Conservation (phyloP, 1,139 yeast genomes). For the Candida neerlandica region DNA sequence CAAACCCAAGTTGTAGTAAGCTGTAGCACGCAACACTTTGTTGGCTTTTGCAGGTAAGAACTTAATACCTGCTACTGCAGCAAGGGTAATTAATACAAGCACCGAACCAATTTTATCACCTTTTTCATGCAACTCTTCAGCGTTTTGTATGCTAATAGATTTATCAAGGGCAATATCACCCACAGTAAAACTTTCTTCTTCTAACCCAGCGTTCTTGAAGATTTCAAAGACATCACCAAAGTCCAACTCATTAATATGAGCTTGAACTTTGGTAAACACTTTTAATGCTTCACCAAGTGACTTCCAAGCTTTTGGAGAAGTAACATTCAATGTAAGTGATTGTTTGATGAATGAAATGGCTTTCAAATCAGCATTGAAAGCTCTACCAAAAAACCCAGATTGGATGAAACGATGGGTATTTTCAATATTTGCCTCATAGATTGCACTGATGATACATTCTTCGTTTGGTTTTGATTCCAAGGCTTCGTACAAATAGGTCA, state of each 20-base stretch:
- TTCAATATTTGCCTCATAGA: conserved; percentile 58
- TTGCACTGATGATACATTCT: conserved; percentile 56
- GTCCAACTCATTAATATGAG: conserved; percentile 46
- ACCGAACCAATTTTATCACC: conserved; percentile 25
- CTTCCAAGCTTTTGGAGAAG: conserved; percentile 58
- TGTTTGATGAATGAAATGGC: conserved; percentile 54
- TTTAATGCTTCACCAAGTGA: conserved; percentile 51
- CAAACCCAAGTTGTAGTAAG: conserved; percentile 71
- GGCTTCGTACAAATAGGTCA: conserved; percentile 38
- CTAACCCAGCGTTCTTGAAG: conserved; percentile 19
- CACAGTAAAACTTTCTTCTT: conserved; percentile 2
- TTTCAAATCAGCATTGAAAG: conserved; percentile 38
- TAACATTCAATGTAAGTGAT: conserved; percentile 37
- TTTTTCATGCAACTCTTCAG: conserved; percentile 14
- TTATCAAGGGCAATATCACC: conserved; percentile 12
- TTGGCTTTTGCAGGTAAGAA: conserved; percentile 37
- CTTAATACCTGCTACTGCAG: conserved; percentile 31
- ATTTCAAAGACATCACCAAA: conserved; percentile 38
- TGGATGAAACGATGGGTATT: conserved; percentile 54
- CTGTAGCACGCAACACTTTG: conserved; percentile 58
- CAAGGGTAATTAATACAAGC: conserved; percentile 26
- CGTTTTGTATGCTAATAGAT: conserved; percentile 14
- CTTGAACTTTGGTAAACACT: conserved; percentile 48
- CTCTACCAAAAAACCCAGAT: conserved; percentile 69
- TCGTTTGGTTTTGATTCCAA: conserved; percentile 49